Base-by-base conservation (phyloP, 441 rosid species). In the Kokia cookei region DNA sequence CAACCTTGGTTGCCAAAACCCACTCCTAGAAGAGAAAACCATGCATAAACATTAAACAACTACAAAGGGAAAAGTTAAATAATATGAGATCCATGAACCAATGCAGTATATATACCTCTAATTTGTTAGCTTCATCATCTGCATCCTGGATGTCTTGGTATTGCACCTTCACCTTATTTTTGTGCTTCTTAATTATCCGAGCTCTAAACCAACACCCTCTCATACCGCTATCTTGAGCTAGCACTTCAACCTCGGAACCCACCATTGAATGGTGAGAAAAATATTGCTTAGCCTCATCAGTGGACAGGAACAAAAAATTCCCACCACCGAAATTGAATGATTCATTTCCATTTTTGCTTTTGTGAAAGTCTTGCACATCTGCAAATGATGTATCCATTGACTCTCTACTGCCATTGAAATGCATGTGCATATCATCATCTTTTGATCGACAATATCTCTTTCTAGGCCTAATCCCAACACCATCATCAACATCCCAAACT, bases 161-260 rank as follows among this genome's bases (percentile, higher is more conserved):
- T 71, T 83, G 89, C 80, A 91, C 96, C 88, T 93, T 93, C 76
- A 89, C 88, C 85, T 83, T 92, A 73, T 84, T 79, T 75, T 92
- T 89, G 81, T 74, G 81, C 54, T 77, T 82, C 88, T 89, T 88
- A 73, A 94, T 77, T 68, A 94, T 82, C 74, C 63, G 76, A 58
- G 92, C 96, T 76, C 86, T 88, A 80, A 88, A 86, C 97, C 98
- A 93, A 78, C 97, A 93, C 12, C 98, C 98, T 76, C 89, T 85
- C 62, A 91, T 76, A 76, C 98, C 97, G 83, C 97, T 91, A 72
- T 93, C 96, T 77, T 90, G 90, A 7, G 90, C 87, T 57, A 91
- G 91, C 71, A 93, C 88, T 81, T 92, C 94, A 62, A 92, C 86
- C 73, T 84, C 78, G 48, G 86, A 87, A 65, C 94, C 96, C 66